Percentiles rank a stretch among this genome's conserved stretches.
Evolutionary conservation across 2,329 filamentous ascomycete species (phyloP).

Genomic region (Myriosclerotinia duriaeana): DNA sequence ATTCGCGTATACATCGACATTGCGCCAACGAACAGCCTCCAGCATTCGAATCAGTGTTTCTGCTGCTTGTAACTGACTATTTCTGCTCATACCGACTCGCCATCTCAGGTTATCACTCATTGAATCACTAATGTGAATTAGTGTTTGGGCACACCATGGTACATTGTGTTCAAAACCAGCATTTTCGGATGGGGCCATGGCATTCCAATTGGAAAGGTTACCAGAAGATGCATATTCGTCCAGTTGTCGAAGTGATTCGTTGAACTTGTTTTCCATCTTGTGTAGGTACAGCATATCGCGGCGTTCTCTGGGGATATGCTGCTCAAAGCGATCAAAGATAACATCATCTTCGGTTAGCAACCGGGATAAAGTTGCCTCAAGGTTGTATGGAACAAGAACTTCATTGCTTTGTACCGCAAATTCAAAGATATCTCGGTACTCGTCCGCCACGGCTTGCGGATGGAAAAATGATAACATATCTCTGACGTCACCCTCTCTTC

Average conservation of each 20-base stretch:
- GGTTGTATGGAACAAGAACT: slow-evolving; percentile 30
- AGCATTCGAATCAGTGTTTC: slow-evolving; percentile 34
- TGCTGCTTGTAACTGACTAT: slow-evolving; percentile 32
- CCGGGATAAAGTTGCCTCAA: slow-evolving; percentile 36
- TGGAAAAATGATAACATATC: slow-evolving; percentile 39
- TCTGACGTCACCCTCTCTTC: slow-evolving; percentile 31
- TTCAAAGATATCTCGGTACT: slow-evolving; percentile 35
- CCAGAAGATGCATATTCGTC: slow-evolving; percentile 35
- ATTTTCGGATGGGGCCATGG: slow-evolving; percentile 11
- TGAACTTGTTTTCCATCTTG: slow-evolving; percentile 34
- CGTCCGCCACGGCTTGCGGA: slow-evolving; percentile 27
- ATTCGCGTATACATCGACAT: slow-evolving; percentile 33
- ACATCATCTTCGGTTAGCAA: slow-evolving; percentile 35
- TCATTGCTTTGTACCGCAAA: slow-evolving; percentile 30
- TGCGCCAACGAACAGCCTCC: slow-evolving; percentile 33
- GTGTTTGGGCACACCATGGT: slow-evolving; percentile 34
- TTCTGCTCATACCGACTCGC: slow-evolving; percentile 29
- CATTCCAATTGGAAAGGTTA: slow-evolving; percentile 25
- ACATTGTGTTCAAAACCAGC: slow-evolving; percentile 30
- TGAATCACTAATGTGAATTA: slow-evolving; percentile 34
- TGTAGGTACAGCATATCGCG: slow-evolving; percentile 34
- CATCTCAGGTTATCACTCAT: slow-evolving; percentile 31
- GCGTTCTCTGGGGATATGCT: slow-evolving; percentile 30
- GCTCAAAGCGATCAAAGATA: slow-evolving; percentile 33
- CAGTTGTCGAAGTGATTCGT: slow-evolving; percentile 27